Evolutionary conservation across 169 alveolate genomes (phyloP).

Genomic region (Eimeria sp.): DNA sequence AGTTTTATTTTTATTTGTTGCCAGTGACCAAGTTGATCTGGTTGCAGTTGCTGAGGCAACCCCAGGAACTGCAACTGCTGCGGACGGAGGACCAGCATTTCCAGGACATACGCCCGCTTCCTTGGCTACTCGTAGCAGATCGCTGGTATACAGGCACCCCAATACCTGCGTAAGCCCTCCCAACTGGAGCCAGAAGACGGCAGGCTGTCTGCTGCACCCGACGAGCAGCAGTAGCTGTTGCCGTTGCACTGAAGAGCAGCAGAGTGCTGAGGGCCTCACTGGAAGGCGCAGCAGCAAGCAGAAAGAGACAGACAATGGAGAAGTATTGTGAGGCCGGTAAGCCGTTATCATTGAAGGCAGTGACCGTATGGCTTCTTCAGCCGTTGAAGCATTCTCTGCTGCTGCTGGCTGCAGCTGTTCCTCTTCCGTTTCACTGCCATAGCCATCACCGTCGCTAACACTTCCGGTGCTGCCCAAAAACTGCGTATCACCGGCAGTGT

Average conservation of each 20-base stretch:
- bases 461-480: neutral
- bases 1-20: neutral
- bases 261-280: conserved; percentile 53
- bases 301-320: conserved; percentile 27
- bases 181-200: conserved; percentile 28
- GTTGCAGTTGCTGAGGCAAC: neutral
- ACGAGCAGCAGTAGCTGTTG: conserved; percentile 46
- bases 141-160: conserved; percentile 50
- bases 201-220: conserved; percentile 66
- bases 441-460: neutral
- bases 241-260: conserved; percentile 36
- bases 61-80: conserved; percentile 58
- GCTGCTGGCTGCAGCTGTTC: conserved; percentile 60
- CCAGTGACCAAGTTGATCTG: conserved; percentile 6
- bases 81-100: conserved; percentile 17
- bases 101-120: conserved; percentile 43
- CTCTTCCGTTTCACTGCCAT: conserved; percentile 37
- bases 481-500: neutral
- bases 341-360: conserved; percentile 53
- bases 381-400: conserved; percentile 41
- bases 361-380: conserved; percentile 43
- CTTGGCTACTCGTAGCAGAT: conserved; percentile 14
- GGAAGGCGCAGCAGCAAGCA: conserved; percentile 44
- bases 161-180: conserved; percentile 42
- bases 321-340: conserved; percentile 38